Evolutionary conservation across 1,284 basidiomycete species (phyloP).

Genomic region (Farysia itapuensis): DNA sequence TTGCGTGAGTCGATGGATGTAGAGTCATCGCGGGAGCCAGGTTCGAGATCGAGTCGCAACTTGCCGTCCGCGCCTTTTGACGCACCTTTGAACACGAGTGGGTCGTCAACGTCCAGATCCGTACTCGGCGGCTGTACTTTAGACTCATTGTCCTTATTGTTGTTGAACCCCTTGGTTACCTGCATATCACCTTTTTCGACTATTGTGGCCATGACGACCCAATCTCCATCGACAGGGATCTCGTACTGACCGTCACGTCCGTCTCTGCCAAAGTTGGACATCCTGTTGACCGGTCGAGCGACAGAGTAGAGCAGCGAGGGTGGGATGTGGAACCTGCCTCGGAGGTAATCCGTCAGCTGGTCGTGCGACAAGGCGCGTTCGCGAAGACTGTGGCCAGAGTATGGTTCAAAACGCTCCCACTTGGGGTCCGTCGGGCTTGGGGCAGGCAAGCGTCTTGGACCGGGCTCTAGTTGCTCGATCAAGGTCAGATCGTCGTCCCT

Average conservation of each 20-base stretch:
- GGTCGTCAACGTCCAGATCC: constrained; percentile 8
- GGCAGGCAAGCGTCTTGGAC: constrained; percentile 15
- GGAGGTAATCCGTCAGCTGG: constrained; percentile 77
- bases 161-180: constrained; percentile 61
- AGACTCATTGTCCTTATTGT: not conserved
- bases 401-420: constrained; percentile 33
- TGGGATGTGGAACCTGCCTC: constrained; percentile 80
- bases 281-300: constrained; percentile 4
- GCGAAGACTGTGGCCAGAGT: constrained; percentile 66
- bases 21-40: constrained; percentile 1
- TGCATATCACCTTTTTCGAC: constrained; percentile 78
- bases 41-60: constrained; percentile 23
- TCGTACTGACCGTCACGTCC: constrained; percentile 68
- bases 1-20: not conserved
- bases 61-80: constrained; percentile 3
- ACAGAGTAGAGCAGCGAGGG: constrained; percentile 82
- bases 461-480: constrained; percentile 10
- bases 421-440: constrained; percentile 23
- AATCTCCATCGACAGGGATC: constrained; percentile 86
- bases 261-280: not conserved
- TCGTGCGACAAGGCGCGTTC: constrained; percentile 74
- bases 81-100: constrained; percentile 17
- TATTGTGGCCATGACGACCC: constrained; percentile 84
- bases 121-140: not conserved
- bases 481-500: constrained; percentile 20